These are phyloP conservation scores for Leishmania amazonensis DNA, from an alignment of 208 protist genomes.

Conservation along the genomic window DNA sequence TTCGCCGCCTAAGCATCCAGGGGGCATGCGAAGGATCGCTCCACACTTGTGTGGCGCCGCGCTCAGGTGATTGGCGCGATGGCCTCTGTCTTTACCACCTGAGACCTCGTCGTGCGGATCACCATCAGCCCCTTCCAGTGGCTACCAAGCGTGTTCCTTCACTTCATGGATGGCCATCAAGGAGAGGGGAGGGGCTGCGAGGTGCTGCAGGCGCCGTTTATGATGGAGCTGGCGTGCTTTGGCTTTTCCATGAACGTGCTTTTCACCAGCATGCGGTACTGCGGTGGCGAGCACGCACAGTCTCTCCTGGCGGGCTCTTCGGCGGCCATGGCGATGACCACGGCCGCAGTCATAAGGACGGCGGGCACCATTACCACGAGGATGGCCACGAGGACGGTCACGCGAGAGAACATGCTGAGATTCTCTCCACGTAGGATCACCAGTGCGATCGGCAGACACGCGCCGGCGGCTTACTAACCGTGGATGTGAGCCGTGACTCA, in stretches of 20 bases:
- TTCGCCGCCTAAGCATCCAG: slow-evolving; percentile 14
- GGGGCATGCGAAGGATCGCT: slow-evolving; percentile 19
- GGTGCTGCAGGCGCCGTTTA: slow-evolving; percentile 23
- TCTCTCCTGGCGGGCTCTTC: slow-evolving; percentile 18
- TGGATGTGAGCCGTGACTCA: slow-evolving; percentile 17
- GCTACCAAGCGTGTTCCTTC: slow-evolving; percentile 15
- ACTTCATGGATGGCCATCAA: slow-evolving; percentile 5
- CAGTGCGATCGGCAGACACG: slow-evolving; percentile 2
- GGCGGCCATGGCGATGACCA: not conserved
- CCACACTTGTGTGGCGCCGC: slow-evolving; percentile 22
- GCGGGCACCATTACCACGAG: slow-evolving; percentile 4
- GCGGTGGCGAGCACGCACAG: slow-evolving; percentile 21
- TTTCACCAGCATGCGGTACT: slow-evolving; percentile 24
- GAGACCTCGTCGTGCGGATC: slow-evolving; percentile 23
- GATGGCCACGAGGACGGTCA: slow-evolving; percentile 10
- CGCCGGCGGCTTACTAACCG: slow-evolving; percentile 16
- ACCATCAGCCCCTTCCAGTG: slow-evolving; percentile 21
- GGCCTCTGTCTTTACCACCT: slow-evolving; percentile 27
- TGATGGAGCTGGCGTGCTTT: slow-evolving; percentile 26
- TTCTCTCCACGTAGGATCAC: not conserved
- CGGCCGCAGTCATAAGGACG: not conserved
- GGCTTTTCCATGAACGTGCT: slow-evolving; percentile 29
- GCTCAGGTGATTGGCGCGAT: slow-evolving; percentile 22
- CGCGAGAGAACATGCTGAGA: not conserved
- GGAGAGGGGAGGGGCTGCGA: not conserved